Evolutionary conservation across 2,329 filamentous ascomycete species (phyloP).

Genomic region (Metarhizium guizhouense): DNA sequence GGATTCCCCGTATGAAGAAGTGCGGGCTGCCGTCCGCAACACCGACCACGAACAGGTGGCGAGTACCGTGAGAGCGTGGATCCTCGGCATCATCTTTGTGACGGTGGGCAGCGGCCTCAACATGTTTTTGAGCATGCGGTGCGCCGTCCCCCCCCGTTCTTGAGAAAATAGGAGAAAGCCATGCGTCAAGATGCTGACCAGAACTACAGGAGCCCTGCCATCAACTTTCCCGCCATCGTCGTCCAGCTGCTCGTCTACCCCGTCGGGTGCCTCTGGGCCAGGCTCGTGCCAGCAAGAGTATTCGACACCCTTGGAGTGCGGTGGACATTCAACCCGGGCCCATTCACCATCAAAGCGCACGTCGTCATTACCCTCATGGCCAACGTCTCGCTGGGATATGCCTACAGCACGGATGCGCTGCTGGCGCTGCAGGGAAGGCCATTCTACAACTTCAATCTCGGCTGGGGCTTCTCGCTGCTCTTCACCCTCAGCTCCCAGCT

Average conservation of each 20-base stretch:
- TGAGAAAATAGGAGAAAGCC: no score
- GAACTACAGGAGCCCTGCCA: slow-evolving; percentile 10
- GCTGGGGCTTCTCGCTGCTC: no score
- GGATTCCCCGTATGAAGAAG: slow-evolving; percentile 9
- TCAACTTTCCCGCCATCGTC: slow-evolving; percentile 28
- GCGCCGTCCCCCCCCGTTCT: no score
- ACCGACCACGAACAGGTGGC: slow-evolving; percentile 23
- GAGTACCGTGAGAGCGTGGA: slow-evolving; percentile 32
- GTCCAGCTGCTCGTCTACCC: slow-evolving; percentile 30
- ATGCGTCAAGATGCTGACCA: no score
- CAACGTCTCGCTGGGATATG: no score
- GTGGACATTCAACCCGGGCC: slow-evolving; percentile 20
- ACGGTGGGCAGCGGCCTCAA: slow-evolving; percentile 34
- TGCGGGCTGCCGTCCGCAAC: slow-evolving; percentile 16
- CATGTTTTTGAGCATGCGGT: slow-evolving; percentile 35
- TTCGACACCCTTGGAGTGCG: slow-evolving; percentile 32
- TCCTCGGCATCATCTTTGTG: slow-evolving; percentile 34
- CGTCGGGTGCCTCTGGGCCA: not conserved
- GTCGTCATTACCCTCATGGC: no score
- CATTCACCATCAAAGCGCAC: no score
- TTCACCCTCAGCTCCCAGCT: no score
- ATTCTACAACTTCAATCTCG: no score
- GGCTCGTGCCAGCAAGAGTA: slow-evolving; percentile 26
- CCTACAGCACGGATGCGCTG: slow-evolving; percentile 29
- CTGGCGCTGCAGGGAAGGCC: slow-evolving; percentile 23